phyloP scores from a whole-genome alignment of 2,329 filamentous ascomycete species.

The Colletotrichum phormii region DNA sequence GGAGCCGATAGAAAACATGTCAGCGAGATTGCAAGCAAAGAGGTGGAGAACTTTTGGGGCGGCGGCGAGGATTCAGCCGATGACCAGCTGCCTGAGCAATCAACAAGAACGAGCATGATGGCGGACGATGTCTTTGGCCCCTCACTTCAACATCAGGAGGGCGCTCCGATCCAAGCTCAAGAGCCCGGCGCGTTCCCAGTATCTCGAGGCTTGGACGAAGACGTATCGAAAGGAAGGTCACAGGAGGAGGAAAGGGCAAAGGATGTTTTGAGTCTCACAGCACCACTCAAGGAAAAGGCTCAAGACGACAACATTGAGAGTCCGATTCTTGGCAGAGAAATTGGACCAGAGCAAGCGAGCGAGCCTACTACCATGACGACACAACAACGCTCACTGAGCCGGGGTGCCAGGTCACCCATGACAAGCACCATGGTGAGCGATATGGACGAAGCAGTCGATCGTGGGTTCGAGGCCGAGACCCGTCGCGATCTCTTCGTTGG shows the following conservation, averaged over 20 bases:
- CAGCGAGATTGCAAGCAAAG: conserved; percentile 37
- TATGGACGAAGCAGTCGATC: conserved; percentile 36
- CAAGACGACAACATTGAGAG: conserved; percentile 49
- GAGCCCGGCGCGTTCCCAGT: background rate
- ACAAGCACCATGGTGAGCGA: conserved; percentile 29
- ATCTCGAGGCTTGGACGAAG: background rate
- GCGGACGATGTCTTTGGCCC: conserved; percentile 26
- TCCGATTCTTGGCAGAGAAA: conserved; percentile 49
- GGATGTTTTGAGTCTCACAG: conserved; percentile 23
- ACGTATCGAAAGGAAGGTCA: conserved; percentile 1
- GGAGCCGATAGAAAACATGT: conserved; percentile 52
- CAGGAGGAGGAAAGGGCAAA: conserved; percentile 18
- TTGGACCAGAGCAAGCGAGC: background rate
- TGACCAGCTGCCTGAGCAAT: background rate
- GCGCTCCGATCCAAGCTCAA: background rate
- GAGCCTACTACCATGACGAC: background rate
- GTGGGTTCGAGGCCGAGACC: conserved; percentile 44
- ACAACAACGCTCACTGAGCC: conserved; percentile 1
- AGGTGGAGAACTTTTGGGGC: conserved; percentile 49
- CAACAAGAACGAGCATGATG: background rate
- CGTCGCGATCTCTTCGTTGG: conserved; percentile 40
- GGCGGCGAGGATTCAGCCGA: conserved; percentile 5
- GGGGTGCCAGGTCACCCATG: background rate
- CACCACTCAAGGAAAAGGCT: conserved; percentile 39
- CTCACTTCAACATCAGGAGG: background rate